phyloP scores from a whole-genome alignment of 495 filamentous ascomycete genomes.

The Aspergillus taichungensis region DNA sequence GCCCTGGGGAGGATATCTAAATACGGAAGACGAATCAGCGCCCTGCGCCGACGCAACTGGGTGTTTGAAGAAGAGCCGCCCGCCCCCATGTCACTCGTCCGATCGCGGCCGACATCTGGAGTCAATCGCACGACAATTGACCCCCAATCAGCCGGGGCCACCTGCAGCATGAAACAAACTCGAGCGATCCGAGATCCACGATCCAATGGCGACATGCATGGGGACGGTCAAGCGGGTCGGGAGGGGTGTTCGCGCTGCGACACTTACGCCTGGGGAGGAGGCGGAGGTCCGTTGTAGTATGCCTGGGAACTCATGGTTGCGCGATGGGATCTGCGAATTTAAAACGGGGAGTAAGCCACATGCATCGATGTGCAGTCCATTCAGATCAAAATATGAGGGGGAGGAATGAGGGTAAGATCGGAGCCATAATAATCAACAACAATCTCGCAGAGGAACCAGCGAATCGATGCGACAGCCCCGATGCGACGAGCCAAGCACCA shows the following conservation, averaged over 20 bases:
- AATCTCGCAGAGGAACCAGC: neutral
- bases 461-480: neutral
- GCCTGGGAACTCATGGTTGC: conserved; percentile 12
- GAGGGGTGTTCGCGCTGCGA: neutral
- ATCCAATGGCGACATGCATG: too few species aligned
- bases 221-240: neutral
- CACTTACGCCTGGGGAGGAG: conserved; percentile 21
- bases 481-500: conserved; percentile 10
- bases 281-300: conserved; percentile 18
- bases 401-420: neutral
- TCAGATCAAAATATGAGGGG: neutral
- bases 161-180: too few species aligned
- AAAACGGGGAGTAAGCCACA: too few species aligned
- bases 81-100: too few species aligned
- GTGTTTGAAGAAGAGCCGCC: too few species aligned
- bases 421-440: neutral
- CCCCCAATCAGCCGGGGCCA: too few species aligned
- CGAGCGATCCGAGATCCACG: too few species aligned
- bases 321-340: neutral
- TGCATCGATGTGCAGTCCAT: too few species aligned
- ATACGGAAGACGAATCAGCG: neutral
- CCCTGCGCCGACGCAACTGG: neutral
- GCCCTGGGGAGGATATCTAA: conserved; percentile 11
- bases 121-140: too few species aligned
- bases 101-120: too few species aligned